phyloP scores from a whole-genome alignment of 371 early-diverging fungal species.

The Rhizopus delemar region DNA sequence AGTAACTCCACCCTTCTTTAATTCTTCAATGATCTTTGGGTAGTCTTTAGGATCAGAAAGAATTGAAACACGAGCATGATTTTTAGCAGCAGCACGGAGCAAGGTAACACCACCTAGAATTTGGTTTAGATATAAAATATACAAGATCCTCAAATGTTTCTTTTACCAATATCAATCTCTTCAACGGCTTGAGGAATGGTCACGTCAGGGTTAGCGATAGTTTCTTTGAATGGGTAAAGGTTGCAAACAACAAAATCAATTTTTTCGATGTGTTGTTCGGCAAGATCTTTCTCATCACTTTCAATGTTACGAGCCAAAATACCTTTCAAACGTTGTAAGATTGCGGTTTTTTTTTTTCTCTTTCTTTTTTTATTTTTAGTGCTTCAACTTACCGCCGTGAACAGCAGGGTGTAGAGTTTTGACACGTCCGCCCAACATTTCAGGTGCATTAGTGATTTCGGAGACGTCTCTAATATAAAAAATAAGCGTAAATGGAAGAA shows the following conservation, averaged over 20 bases:
- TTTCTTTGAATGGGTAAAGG: constrained; percentile 96
- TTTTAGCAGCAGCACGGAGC: constrained; percentile 97
- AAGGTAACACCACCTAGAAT: constrained; percentile 90
- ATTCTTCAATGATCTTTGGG: constrained; percentile 70
- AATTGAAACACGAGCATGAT: constrained; percentile 93
- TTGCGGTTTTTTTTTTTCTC: not conserved
- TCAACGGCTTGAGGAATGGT: constrained; percentile 95
- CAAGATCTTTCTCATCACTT: constrained; percentile 86
- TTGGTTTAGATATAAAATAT: not conserved
- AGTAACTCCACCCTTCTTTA: constrained; percentile 54
- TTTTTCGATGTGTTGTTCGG: constrained; percentile 83
- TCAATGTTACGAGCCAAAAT: constrained; percentile 91
- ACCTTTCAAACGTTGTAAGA: constrained; percentile 30
- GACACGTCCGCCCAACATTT: constrained; percentile 98
- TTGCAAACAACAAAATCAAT: constrained; percentile 97
- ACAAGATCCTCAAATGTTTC: not conserved
- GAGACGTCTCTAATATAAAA: constrained; percentile 80
- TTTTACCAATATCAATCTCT: constrained; percentile 93
- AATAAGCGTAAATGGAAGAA: not conserved
- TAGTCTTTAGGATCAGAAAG: constrained; percentile 93
- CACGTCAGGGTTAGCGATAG: constrained; percentile 83
- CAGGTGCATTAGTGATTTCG: constrained; percentile 95
- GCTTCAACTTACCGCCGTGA: constrained; percentile 76
- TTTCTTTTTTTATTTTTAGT: not conserved
- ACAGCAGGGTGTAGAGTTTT: constrained; percentile 98